Percentiles rank a stretch among this genome's conserved stretches.
phyloP scores from a whole-genome alignment of 1,284 basidiomycete genomes.

The Naganishia sp. region DNA sequence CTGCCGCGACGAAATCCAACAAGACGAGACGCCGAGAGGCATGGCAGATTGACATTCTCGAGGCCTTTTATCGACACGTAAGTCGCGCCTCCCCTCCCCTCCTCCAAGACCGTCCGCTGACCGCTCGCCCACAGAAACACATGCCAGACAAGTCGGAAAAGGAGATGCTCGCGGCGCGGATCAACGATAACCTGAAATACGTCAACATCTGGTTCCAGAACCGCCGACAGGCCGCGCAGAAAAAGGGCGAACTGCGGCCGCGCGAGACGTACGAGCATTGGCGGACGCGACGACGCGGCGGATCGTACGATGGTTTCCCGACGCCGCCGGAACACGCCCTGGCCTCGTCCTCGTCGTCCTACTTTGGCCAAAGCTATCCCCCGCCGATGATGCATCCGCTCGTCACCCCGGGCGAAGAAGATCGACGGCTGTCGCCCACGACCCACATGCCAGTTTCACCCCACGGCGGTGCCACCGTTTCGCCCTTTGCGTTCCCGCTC shows the following conservation, averaged over 20 bases:
- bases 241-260: constrained; percentile 25
- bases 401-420: constrained; percentile 10
- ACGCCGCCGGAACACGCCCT: constrained; percentile 17
- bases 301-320: constrained; percentile 4
- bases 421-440: constrained; percentile 3
- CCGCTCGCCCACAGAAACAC: constrained; percentile 15
- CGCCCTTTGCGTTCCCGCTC: constrained; percentile 13
- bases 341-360: neutral
- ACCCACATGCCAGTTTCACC: neutral
- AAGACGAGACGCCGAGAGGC: constrained; percentile 25
- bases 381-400: constrained; percentile 9
- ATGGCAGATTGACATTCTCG: constrained; percentile 26
- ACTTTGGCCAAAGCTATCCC: constrained; percentile 16
- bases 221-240: constrained; percentile 22
- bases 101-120: neutral
- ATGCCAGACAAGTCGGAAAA: constrained; percentile 26
- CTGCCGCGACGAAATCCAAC: neutral
- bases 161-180: constrained; percentile 19
- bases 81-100: neutral
- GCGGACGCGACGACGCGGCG: constrained; percentile 6
- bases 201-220: constrained; percentile 30
- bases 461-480: neutral
- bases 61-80: constrained; percentile 24
- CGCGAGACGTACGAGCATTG: constrained; percentile 19
- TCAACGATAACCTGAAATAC: constrained; percentile 26